These are phyloP conservation scores for Sonneratia alba DNA, from an alignment of 345 rosid genomes.

Conservation along the genomic window DNA sequence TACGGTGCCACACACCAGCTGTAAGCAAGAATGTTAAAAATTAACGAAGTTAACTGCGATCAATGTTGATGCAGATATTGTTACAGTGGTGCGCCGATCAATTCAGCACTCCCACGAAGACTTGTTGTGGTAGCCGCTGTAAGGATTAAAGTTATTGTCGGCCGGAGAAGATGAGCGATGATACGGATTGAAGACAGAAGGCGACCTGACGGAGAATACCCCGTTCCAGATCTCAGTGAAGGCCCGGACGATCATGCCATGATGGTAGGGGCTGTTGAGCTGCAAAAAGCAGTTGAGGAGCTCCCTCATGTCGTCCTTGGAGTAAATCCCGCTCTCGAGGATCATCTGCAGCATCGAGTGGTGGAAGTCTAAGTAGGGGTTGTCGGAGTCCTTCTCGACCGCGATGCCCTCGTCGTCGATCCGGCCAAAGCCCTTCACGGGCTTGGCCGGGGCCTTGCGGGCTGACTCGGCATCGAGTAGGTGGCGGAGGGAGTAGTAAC, in stretches of 20 bases:
- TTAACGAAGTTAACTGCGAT: too few species aligned
- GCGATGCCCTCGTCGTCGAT: slow-evolving; percentile 66
- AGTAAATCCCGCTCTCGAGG: slow-evolving; percentile 73
- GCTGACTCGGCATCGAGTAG: slow-evolving; percentile 20
- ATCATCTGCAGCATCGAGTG: slow-evolving; percentile 97
- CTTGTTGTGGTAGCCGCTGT: background rate
- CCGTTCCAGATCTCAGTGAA: slow-evolving; percentile 96
- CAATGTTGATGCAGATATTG: too few species aligned
- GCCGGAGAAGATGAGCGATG: background rate
- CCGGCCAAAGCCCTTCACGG: slow-evolving; percentile 40
- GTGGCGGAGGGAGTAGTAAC: slow-evolving; percentile 9
- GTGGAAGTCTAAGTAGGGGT: slow-evolving; percentile 81
- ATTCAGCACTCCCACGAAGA: slow-evolving; percentile 5
- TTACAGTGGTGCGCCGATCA: too few species aligned
- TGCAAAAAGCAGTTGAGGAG: slow-evolving; percentile 77
- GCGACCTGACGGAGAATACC: slow-evolving; percentile 38
- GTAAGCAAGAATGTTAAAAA: background rate
- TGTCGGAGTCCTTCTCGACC: slow-evolving; percentile 90
- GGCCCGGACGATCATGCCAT: slow-evolving; percentile 70
- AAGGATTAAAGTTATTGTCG: background rate
- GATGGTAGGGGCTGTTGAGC: slow-evolving; percentile 68
- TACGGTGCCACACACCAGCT: background rate
- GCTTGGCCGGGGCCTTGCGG: slow-evolving; percentile 16
- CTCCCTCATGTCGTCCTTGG: slow-evolving; percentile 68
- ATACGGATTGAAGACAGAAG: background rate